phyloP scores from a whole-genome alignment of 2,329 filamentous ascomycete genomes.

The Cytospora mali region DNA sequence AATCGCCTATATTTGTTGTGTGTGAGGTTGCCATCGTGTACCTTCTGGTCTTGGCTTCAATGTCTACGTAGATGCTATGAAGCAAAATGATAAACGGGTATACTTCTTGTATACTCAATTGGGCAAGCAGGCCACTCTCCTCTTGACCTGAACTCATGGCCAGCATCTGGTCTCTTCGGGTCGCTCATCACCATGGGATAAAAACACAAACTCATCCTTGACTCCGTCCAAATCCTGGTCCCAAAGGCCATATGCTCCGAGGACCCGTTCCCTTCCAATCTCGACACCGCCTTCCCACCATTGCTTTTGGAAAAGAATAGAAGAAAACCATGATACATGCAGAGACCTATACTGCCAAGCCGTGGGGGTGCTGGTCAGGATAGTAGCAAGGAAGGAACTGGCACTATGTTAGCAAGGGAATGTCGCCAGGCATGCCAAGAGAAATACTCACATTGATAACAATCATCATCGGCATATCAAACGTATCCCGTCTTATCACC shows the following conservation, averaged over 20 bases:
- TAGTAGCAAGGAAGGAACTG: slow-evolving; percentile 64
- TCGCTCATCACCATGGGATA: background rate
- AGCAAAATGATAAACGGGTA: background rate
- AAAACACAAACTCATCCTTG: slow-evolving; percentile 20
- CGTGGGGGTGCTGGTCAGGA: slow-evolving; percentile 57
- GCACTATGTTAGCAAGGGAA: background rate
- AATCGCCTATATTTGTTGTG: too few relatives aligned
- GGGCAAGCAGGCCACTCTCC: background rate
- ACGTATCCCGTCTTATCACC: slow-evolving; percentile 95
- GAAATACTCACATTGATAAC: slow-evolving; percentile 85
- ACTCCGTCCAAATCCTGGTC: slow-evolving; percentile 17
- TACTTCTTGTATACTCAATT: background rate
- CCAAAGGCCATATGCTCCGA: slow-evolving; percentile 18
- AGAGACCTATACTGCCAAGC: slow-evolving; percentile 50
- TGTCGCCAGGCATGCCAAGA: slow-evolving; percentile 29
- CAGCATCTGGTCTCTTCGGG: background rate
- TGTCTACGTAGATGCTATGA: too few relatives aligned
- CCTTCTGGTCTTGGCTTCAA: too few relatives aligned
- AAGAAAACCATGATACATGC: slow-evolving; percentile 8
- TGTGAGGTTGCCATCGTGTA: too few relatives aligned
- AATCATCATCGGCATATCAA: slow-evolving; percentile 98
- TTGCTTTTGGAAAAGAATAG: too few relatives aligned
- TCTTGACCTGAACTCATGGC: background rate
- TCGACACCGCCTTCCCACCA: background rate
- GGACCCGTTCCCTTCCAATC: background rate